Evolutionary conservation across 768 basidiomycete species (phyloP).

Genomic region (Kwoniella bestiolae): DNA sequence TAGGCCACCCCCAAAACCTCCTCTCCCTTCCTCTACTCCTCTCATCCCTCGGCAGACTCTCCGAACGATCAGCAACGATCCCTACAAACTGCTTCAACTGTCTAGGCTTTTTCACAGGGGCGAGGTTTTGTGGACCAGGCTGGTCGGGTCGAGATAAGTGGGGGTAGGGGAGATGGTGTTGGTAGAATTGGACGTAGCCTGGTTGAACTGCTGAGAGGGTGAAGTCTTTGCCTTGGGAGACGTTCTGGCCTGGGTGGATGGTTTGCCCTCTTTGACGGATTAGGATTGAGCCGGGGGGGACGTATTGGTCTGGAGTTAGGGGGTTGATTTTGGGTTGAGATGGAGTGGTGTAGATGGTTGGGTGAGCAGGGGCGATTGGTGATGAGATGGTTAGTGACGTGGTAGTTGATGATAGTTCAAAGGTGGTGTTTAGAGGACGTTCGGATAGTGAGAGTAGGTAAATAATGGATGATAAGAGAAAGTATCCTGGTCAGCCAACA

Average conservation of each 20-base stretch:
- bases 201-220: conserved; percentile 89
- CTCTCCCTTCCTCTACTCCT: conserved; percentile 75
- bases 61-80: conserved; percentile 77
- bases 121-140: conserved; percentile 58
- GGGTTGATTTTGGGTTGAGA: background rate
- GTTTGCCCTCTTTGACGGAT: conserved; percentile 89
- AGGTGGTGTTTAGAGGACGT: too few species aligned
- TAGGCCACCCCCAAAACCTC: conserved; percentile 63
- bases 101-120: conserved; percentile 48
- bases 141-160: conserved; percentile 30
- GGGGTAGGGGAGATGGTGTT: conserved; percentile 41
- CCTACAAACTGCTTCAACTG: conserved; percentile 63
- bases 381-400: too few species aligned
- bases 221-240: conserved; percentile 90
- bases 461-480: too few species aligned
- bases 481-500: too few species aligned
- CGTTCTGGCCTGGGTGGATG: conserved; percentile 93
- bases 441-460: too few species aligned
- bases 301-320: conserved; percentile 73
- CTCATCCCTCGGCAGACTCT: conserved; percentile 85
- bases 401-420: too few species aligned
- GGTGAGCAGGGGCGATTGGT: too few species aligned
- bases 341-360: background rate
- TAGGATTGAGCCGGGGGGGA: conserved; percentile 93
- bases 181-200: conserved; percentile 92